Conservation (phyloP, 2,329 filamentous ascomycete genomes). For the Fusarium sp. region DNA sequence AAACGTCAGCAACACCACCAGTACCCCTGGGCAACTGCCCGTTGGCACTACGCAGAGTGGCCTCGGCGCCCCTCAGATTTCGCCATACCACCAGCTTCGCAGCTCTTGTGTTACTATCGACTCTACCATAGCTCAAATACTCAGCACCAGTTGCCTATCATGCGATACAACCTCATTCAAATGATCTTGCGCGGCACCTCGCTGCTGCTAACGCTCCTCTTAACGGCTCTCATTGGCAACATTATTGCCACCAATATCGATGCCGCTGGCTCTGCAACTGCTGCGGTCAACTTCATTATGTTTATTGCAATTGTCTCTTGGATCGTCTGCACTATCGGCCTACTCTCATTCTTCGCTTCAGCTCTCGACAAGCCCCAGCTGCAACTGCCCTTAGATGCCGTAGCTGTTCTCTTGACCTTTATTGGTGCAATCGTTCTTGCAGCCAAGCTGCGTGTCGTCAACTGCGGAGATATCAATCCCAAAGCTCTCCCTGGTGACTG, state of each 20-base stretch:
- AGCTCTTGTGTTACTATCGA: conserved; percentile 9
- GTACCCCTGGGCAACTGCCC: background rate
- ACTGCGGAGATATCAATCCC: conserved; percentile 71
- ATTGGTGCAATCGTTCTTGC: conserved; percentile 79
- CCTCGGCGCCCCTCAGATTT: conserved; percentile 2
- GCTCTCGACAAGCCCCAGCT: conserved; percentile 67
- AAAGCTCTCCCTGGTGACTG: conserved; percentile 60
- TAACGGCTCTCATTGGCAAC: conserved; percentile 71
- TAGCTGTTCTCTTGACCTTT: conserved; percentile 78
- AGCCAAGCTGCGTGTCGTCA: conserved; percentile 76
- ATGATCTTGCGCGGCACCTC: conserved; percentile 64
- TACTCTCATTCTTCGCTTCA: conserved; percentile 69
- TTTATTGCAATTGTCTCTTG: conserved; percentile 78
- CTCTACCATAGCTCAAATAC: conserved; percentile 14
- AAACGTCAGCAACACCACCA: conserved; percentile 3
- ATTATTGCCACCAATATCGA: conserved; percentile 67
- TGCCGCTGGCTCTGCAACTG: conserved; percentile 59
- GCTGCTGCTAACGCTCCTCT: conserved; percentile 67
- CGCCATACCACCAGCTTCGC: conserved; percentile 9
- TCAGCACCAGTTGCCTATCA: conserved; percentile 42
- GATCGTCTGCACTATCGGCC: conserved; percentile 75
- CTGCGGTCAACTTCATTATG: conserved; percentile 76
- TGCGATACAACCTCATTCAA: conserved; percentile 59
- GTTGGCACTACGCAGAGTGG: conserved; percentile 2
- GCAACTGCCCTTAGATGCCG: conserved; percentile 69